Base-by-base conservation (phyloP, 495 filamentous ascomycete genomes). In the Penicillium goetzii region DNA sequence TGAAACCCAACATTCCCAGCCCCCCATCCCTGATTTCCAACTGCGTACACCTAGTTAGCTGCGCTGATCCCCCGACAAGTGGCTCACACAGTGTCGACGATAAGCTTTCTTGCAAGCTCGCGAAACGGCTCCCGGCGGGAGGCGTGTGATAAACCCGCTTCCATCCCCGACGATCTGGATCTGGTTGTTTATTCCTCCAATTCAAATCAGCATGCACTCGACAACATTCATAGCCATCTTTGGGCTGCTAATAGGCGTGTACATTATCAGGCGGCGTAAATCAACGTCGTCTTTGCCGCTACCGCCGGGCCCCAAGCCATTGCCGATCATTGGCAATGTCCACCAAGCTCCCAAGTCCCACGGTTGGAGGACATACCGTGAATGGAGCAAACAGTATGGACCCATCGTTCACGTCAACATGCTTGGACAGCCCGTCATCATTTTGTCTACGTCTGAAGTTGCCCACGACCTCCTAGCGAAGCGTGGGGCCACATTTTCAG, bases 351-450 rank as follows among this genome's bases (percentile, higher is more conserved):
- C 83, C 38, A 76, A 76, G 36, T 72, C 69, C 34, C 80, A 84
- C 56, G 84, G 84, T 23, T 91, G 88, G 88, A 68, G 84, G 19
- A 82, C 84, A 69, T 88, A 89, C 72, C 72, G 72, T 17, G 56
- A 74, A 64, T 81, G 78, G 80, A 74, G 71, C 54, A 71, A 77
- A 58, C 60, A 70, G 32, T 79, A 82, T 60, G 80, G 80, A 17
- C 79, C 78, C 0, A 62, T 83, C n/a, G 63, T 80, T 15, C 56
- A 63, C 19, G 33, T 78, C 19, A 69, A 65, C 28, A 66, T 72
- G 63, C 60, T 57, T 36, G 68, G 71, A 0, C 69, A 74, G 40
- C 60, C 63, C 10, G 23, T 74, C 8, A 64, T 78, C 61, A 64
- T 74, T 21, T n/a, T 78, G 41, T 66, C 62, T 0, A 66, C 70